Evolutionary conservation across 495 filamentous ascomycete species (phyloP).

Genomic region (Amniculicola lignicola): DNA sequence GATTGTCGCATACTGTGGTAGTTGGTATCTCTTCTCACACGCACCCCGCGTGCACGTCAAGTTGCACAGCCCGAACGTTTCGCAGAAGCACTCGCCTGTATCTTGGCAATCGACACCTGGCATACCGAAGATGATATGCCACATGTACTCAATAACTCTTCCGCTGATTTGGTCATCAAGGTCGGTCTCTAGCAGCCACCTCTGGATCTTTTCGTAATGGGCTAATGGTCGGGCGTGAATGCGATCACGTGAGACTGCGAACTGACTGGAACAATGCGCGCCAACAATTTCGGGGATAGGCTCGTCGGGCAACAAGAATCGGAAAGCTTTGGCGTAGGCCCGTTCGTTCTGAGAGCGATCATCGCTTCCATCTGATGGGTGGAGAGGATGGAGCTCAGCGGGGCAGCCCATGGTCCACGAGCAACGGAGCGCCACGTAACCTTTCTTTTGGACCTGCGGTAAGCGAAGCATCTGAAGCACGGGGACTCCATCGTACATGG

Average conservation of each 20-base stretch:
- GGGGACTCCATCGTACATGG: conserved; percentile 36
- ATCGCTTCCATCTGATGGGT: conserved; percentile 5
- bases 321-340: conserved; percentile 24
- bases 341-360: conserved; percentile 30
- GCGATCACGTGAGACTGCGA: conserved; percentile 32
- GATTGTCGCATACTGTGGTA: conserved; percentile 30
- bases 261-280: conserved; percentile 31
- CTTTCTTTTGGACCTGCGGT: conserved; percentile 19
- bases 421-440: conserved; percentile 31
- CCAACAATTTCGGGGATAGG: conserved; percentile 27
- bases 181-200: conserved; percentile 25
- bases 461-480: conserved; percentile 26
- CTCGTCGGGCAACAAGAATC: conserved; percentile 16
- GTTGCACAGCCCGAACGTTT: conserved; percentile 33
- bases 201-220: conserved; percentile 25
- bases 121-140: conserved; percentile 35
- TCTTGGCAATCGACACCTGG: conserved; percentile 31
- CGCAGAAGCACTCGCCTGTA: conserved; percentile 32
- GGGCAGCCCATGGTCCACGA: conserved; percentile 35
- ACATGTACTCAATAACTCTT: conserved; percentile 31
- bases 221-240: conserved; percentile 12
- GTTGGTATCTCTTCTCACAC: conserved; percentile 32
- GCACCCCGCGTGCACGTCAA: conserved; percentile 26
- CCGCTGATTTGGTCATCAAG: conserved; percentile 29
- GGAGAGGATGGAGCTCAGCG: conserved; percentile 25